Percentiles rank a stretch among this genome's conserved stretches.
Conservation (phyloP, 768 basidiomycete species). For the Pleurotus salmoneostramineus region DNA sequence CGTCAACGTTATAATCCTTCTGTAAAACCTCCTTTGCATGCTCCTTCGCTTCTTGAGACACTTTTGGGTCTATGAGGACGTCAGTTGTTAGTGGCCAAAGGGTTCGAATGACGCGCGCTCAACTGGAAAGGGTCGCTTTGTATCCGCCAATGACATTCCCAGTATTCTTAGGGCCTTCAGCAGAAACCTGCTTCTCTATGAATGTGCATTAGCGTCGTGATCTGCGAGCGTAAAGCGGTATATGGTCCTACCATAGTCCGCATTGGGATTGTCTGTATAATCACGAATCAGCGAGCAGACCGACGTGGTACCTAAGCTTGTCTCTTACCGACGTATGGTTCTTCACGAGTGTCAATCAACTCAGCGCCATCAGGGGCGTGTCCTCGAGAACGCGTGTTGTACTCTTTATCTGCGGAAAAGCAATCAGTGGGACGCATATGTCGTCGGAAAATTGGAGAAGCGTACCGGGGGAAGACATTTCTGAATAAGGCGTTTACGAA, state of each 20-base stretch:
- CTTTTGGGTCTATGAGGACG: background rate
- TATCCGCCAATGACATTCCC: slow-evolving; percentile 2
- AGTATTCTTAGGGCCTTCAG: background rate
- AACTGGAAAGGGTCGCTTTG: background rate
- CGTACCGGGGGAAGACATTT: no score
- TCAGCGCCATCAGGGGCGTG: background rate
- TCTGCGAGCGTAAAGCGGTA: background rate
- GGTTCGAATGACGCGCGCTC: background rate
- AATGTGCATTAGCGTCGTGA: background rate
- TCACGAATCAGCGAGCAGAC: background rate
- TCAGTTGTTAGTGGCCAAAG: background rate
- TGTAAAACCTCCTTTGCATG: background rate
- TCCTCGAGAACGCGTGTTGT: background rate
- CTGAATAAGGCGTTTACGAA: no score
- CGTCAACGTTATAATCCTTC: background rate
- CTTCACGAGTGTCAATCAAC: background rate
- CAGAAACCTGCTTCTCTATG: background rate
- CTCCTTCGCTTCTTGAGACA: background rate
- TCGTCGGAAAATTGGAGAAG: no score
- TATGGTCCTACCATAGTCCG: background rate
- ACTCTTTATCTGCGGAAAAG: background rate
- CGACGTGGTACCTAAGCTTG: background rate
- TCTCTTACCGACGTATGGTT: background rate
- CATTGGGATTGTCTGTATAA: background rate
- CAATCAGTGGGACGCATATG: background rate